Percentiles rank a stretch among this genome's conserved stretches.
phyloP scores from a whole-genome alignment of 768 basidiomycete species.

The Trametes villosa region DNA sequence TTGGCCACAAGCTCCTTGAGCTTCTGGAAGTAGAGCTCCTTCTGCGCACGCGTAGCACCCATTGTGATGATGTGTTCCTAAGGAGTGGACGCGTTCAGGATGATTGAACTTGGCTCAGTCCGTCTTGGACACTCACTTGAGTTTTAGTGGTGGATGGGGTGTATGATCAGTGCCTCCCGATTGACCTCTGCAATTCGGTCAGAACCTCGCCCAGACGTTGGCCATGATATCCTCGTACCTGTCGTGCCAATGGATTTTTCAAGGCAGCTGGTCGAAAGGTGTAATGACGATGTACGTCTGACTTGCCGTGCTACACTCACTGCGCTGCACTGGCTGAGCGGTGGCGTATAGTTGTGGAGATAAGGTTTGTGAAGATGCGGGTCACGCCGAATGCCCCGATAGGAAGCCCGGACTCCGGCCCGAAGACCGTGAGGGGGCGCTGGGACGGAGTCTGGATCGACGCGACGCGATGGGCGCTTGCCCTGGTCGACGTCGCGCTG shows the following conservation, averaged over 20 bases:
- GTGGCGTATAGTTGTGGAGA: conserved; percentile 34
- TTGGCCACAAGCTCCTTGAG: conserved; percentile 90
- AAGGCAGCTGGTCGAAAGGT: conserved; percentile 61
- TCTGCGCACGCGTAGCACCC: conserved; percentile 91
- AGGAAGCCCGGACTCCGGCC: neutral
- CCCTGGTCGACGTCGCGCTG: neutral
- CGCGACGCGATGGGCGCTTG: neutral
- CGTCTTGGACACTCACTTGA: neutral
- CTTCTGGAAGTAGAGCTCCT: conserved; percentile 90
- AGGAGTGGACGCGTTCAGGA: neutral
- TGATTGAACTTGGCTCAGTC: conserved; percentile 6
- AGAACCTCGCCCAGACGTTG: no score
- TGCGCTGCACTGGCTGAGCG: neutral
- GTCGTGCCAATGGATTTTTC: conserved; percentile 93
- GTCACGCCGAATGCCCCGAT: neutral
- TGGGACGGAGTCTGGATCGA: conserved; percentile 3
- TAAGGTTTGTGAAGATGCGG: conserved; percentile 26
- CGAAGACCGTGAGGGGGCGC: neutral
- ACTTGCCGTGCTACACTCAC: neutral
- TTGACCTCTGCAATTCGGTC: conserved; percentile 73
- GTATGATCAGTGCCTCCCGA: conserved; percentile 75
- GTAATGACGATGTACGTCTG: conserved; percentile 6
- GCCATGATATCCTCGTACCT: conserved; percentile 55
- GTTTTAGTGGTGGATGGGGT: conserved; percentile 2
- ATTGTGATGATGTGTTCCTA: conserved; percentile 52